These are phyloP conservation scores for Phytophthora sansomeana DNA, from an alignment of 352 stramenopile species.

Conservation along the genomic window DNA sequence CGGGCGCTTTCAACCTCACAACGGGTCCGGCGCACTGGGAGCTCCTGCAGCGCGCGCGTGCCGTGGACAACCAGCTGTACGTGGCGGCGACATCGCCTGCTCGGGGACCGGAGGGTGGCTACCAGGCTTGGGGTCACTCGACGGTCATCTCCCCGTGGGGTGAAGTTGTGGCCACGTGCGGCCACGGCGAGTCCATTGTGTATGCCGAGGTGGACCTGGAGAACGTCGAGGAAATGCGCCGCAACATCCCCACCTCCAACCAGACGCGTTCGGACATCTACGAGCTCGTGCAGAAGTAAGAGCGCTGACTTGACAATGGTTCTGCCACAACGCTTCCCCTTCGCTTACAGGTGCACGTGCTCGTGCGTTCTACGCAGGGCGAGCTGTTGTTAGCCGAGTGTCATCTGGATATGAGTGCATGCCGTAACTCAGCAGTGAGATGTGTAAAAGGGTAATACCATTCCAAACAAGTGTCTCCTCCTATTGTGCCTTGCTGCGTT, in stretches of 20 bases:
- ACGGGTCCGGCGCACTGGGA: constrained; percentile 99
- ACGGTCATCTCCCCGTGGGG: constrained; percentile 98
- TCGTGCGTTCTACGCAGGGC: constrained; percentile 1
- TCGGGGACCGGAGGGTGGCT: constrained; percentile 93
- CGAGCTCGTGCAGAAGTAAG: constrained; percentile 85
- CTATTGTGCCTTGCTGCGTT: constrained; percentile 17
- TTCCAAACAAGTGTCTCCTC: constrained; percentile 23
- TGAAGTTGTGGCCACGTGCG: constrained; percentile 95
- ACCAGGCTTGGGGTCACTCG: constrained; percentile 99
- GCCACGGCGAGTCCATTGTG: constrained; percentile 93
- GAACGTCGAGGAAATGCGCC: constrained; percentile 95
- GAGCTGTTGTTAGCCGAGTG: constrained; percentile 1
- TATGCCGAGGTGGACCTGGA: constrained; percentile 96
- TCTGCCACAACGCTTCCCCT: constrained; percentile 3
- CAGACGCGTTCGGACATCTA: constrained; percentile 98
- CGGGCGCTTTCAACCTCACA: constrained; percentile 89
- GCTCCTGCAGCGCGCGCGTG: constrained; percentile 96
- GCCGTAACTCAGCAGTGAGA: constrained; percentile 30
- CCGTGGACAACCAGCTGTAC: constrained; percentile 96
- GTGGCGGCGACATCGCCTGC: constrained; percentile 97
- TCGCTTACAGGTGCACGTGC: background rate
- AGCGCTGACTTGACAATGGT: constrained; percentile 7
- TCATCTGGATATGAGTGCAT: constrained; percentile 18
- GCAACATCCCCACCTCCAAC: constrained; percentile 95
- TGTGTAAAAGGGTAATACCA: constrained; percentile 38